phyloP scores from a whole-genome alignment of 768 basidiomycete species.

The Tulasnella sp. region DNA sequence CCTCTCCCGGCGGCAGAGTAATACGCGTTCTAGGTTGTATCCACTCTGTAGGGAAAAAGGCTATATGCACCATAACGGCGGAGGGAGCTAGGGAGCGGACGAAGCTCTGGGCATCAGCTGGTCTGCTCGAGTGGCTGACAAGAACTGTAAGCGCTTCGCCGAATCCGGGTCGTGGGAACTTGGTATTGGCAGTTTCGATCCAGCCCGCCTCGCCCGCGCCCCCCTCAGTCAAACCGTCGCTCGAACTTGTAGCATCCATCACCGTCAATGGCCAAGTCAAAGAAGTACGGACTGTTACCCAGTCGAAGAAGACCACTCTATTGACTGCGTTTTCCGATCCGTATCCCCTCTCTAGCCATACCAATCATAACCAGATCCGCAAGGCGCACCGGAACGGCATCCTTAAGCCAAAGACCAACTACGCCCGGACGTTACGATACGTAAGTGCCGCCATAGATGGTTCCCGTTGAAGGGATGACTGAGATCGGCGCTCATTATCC shows the following conservation, averaged over 20 bases:
- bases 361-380: conserved; percentile 82
- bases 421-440: conserved; percentile 82
- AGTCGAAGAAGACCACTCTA: conserved; percentile 26
- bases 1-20: background rate
- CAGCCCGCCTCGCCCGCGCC: background rate
- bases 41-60: background rate
- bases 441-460: conserved; percentile 52
- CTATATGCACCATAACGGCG: too few species aligned
- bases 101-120: background rate
- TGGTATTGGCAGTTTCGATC: background rate
- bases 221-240: too few species aligned
- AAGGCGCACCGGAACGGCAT: conserved; percentile 95
- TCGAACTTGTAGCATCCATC: background rate
- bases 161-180: background rate
- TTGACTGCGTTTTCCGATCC: background rate
- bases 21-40: background rate
- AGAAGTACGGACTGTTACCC: conserved; percentile 62
- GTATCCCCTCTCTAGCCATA: conserved; percentile 53
- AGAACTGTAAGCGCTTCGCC: background rate
- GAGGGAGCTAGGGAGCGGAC: too few species aligned
- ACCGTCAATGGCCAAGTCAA: conserved; percentile 87
- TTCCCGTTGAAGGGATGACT: background rate
- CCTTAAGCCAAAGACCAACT: conserved; percentile 70
- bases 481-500: background rate
- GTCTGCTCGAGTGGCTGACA: background rate